Base-by-base conservation (phyloP, 1,284 basidiomycete species). In the Trametes hirsuta region DNA sequence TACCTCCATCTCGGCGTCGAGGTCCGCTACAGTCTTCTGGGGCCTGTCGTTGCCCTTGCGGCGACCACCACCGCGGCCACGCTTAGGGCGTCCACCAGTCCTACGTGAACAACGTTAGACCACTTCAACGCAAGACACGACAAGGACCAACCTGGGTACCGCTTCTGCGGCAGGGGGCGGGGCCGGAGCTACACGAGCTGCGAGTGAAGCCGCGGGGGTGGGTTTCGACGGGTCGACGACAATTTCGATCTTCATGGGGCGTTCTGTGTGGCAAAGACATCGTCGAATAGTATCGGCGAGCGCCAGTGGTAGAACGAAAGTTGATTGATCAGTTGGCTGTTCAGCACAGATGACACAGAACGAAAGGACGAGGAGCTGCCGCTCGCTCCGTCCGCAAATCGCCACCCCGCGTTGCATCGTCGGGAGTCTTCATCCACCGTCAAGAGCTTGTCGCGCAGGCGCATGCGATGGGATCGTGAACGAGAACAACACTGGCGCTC, bases 191-290 rank as follows among this genome's bases (percentile, higher is more conserved):
- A 92, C 87, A 55, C 89, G 87, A 24, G 86, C 84, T 21, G 83
- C 86, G 66, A 96, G 82, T 3, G 87, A 80, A 22, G 77, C 76
- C 18, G 78, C 68, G 9, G 90, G 82, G 5, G 84, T 82, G n/a
- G 87, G 83, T 55, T 85, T 84, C 54, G 89, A 81, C 24, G 95
- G 95, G 81, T 97, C 94, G 73, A 98, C 85, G 47, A 98, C 88
- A 64, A 98, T 94, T 82, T 98, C 97, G 66, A 98, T 95, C 83
- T 95, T 97, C 93, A 99, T 97, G 25, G 95, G 93, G 71, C 93
- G 93, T 84, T 95, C 95, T 97, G 80, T 77, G 64, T 56, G 53
- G 54, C 18, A 55, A 50, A 64, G 59, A 59, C 35, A 66, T 56
- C 56, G 68, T 61, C 61, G 61, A 63, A 45, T 35, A 48, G 45